Evolutionary conservation across 2,329 filamentous ascomycete species (phyloP), one percentile per base, ranked within the genome.

Genomic region (Talaromyces sp.): DNA sequence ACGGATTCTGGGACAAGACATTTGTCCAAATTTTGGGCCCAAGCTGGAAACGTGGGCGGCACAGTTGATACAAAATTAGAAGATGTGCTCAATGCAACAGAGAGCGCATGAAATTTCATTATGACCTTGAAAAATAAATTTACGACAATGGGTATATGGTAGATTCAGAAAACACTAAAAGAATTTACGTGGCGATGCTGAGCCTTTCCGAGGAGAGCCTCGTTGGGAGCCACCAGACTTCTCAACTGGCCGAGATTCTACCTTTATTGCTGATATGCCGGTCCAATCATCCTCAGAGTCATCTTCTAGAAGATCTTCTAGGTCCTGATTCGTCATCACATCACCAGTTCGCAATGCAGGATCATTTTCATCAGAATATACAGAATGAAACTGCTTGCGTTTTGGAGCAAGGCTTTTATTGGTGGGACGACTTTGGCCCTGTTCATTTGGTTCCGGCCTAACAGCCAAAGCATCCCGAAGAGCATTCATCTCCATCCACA

Each of bases 11-110:
- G 79, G 3, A 77, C 77, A 52, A 72, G 79, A 54, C 79, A 81
- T 68, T 67, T 81, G n/a, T 81, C 79, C n/a, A 77, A 78, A 57
- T 81, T 81, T 66, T 81, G 79, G 79, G 74, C 76, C 19, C 72
- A 75, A 61, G 77, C 79, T 52, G 79, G 79, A 32, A 73, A 79
- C 65, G 73, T 81, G 57, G 79, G 77, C 38, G 77, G 74, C 21
- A 74, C 74, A 12, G 68, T 73, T 43, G 75, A 77, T 62, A 80
- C 76, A 8, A 79, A 74, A 61, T 68, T 81, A 50, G 75, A 78
- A 54, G 76, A 80, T 63, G 74, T 81, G 46, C 64, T 80, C 56
- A 74, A 76, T 65, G 74, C 72, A 19, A 29, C 48, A 4, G 19
- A 52, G 29, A 29, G 27, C 27, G 8, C 27, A n/a, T 52, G 48